phyloP scores from a whole-genome alignment of 345 rosid species.

The Salix arbutifolia region DNA sequence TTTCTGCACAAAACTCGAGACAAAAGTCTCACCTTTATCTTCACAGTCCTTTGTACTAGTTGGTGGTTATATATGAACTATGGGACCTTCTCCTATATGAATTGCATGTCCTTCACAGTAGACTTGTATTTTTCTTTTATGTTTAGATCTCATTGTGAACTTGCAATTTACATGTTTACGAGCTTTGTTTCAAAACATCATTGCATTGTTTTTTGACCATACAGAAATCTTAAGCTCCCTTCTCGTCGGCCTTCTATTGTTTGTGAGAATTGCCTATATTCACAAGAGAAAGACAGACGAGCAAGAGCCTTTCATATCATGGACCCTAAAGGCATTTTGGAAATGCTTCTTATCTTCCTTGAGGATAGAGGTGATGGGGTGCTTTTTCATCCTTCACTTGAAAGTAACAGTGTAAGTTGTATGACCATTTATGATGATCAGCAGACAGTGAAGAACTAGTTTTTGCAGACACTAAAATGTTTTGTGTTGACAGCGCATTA shows the following conservation, averaged over 20 bases:
- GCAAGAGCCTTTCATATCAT: slow-evolving; percentile 85
- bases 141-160: not conserved
- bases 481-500: slow-evolving; percentile 6
- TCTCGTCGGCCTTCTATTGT: slow-evolving; percentile 72
- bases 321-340: slow-evolving; percentile 77
- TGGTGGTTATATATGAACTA: not conserved
- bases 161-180: not conserved
- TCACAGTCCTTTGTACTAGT: not conserved
- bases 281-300: slow-evolving; percentile 57
- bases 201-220: slow-evolving; percentile 3
- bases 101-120: not conserved
- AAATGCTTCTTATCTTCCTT: slow-evolving; percentile 78
- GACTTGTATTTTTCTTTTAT: not conserved
- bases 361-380: slow-evolving; percentile 58
- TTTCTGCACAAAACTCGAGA: not conserved
- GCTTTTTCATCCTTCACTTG: slow-evolving; percentile 50
- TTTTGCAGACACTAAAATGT: not conserved
- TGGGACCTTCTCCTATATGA: not conserved
- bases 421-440: not conserved
- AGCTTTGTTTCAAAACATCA: not conserved
- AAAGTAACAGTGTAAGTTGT: slow-evolving; percentile 32
- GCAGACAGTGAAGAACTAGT: not conserved
- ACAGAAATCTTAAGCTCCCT: slow-evolving; percentile 83
- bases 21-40: not conserved
- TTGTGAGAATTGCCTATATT: slow-evolving; percentile 84